Percentiles rank a stretch among this genome's conserved stretches.
Evolutionary conservation across 805 yeast species (phyloP).

Genomic region (Cyberlindnera bimundalis): DNA sequence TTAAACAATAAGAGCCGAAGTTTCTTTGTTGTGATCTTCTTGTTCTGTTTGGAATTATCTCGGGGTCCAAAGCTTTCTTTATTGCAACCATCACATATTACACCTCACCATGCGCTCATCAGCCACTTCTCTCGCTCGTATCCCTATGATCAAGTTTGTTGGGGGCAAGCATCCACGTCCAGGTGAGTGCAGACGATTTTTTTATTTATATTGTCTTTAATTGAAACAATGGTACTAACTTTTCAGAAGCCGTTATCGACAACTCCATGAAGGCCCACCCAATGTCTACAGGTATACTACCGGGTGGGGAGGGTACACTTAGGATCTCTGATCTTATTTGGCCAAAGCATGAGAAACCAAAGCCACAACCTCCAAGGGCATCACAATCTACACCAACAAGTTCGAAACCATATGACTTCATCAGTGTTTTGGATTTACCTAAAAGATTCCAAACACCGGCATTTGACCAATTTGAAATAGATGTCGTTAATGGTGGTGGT

Average conservation of each 20-base stretch:
- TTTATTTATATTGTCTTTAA: neutral
- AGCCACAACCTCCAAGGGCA: slow-evolving; percentile 11
- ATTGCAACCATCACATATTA: too few species aligned
- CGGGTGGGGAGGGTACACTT: slow-evolving; percentile 29
- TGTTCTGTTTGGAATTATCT: too few species aligned
- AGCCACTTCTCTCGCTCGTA: slow-evolving; percentile 21
- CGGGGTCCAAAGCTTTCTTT: too few species aligned
- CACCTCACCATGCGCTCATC: slow-evolving; percentile 31
- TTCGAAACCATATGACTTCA: slow-evolving; percentile 34
- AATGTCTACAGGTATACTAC: slow-evolving; percentile 42
- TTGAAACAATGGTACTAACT: slow-evolving; percentile 10
- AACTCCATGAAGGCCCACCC: slow-evolving; percentile 38
- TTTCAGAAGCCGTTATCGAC: slow-evolving; percentile 35
- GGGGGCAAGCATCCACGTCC: slow-evolving; percentile 69
- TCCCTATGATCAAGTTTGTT: slow-evolving; percentile 79
- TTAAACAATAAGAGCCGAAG: too few species aligned
- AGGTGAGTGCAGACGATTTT: slow-evolving; percentile 35
- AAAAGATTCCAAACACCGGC: slow-evolving; percentile 64
- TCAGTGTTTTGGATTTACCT: slow-evolving; percentile 66
- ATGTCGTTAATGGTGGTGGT: slow-evolving; percentile 78
- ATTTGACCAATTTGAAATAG: slow-evolving; percentile 68
- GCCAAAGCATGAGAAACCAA: slow-evolving; percentile 21
- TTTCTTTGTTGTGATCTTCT: too few species aligned
- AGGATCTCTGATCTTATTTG: slow-evolving; percentile 25
- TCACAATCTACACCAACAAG: slow-evolving; percentile 46